Evolutionary conservation across 345 rosid genomes (phyloP).

Genomic region (Gossypium turneri): DNA sequence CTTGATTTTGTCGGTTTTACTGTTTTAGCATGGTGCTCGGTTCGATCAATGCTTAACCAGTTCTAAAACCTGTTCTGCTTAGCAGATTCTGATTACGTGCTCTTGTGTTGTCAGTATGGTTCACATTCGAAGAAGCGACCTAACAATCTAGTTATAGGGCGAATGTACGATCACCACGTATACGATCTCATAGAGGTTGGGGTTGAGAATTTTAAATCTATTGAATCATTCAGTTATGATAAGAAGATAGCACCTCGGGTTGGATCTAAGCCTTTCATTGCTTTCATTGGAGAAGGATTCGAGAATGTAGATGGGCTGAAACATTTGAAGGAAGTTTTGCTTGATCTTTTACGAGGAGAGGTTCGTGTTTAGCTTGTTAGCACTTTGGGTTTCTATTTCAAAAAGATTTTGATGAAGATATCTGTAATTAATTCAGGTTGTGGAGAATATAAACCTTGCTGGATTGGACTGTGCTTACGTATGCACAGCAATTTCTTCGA

Average conservation of each 20-base stretch:
- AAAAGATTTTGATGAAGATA: not conserved
- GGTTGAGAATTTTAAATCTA: slow-evolving; percentile 71
- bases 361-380: slow-evolving; percentile 25
- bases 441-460: slow-evolving; percentile 75
- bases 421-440: slow-evolving; percentile 49
- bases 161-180: slow-evolving; percentile 76
- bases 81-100: not conserved
- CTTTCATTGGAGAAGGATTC: slow-evolving; percentile 81
- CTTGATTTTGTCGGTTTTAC: not conserved
- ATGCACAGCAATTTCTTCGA: slow-evolving; percentile 78
- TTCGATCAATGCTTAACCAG: not conserved
- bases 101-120: slow-evolving; percentile 53
- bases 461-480: slow-evolving; percentile 81
- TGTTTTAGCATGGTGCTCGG: not conserved
- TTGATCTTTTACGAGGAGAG: slow-evolving; percentile 86
- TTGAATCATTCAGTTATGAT: slow-evolving; percentile 59
- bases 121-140: slow-evolving; percentile 92
- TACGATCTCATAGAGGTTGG: slow-evolving; percentile 94
- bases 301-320: slow-evolving; percentile 71
- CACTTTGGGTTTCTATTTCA: not conserved
- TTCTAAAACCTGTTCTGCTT: too few relatives aligned
- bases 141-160: slow-evolving; percentile 74
- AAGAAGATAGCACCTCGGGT: slow-evolving; percentile 68
- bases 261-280: slow-evolving; percentile 84
- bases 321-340: slow-evolving; percentile 83